Evolutionary conservation across 140 eudicot genomes (phyloP), one percentile per base, ranked within the genome.

Genomic region (Anethum foeniculum): DNA sequence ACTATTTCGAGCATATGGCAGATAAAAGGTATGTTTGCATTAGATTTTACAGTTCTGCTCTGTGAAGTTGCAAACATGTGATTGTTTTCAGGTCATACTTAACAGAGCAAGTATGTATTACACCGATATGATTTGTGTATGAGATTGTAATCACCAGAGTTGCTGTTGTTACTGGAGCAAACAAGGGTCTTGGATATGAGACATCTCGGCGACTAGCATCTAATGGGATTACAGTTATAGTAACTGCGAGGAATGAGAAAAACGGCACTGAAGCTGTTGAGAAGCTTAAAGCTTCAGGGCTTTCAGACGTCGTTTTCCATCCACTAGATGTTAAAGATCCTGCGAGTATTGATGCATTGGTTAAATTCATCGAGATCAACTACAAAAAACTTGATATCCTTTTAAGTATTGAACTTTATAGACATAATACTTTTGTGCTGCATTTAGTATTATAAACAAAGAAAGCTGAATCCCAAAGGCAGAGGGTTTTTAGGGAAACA

Each of bases 81-180:
- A 52, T 23, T 23, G 6, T 54, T 21, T 54, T 54, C 27, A 6
- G 27, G 64, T 54, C 25, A 6, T 54, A 23, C 67, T 58, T 1
- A 3, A 58, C 27, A 23, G 19, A 7, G 67, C 30, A 23, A 7
- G 25, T 1, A 5, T 21, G 25, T 56, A 23, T 23, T 15, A 4
- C 15, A 51, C 16, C 0, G 3, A 49, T 52, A 18, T 18, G 60
- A 18, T 52, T 34, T 52, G n/a, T 52, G 9, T 19, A 52, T 18
- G n/a, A 18, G 13, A 6, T 5, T 18, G n/a, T 19, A 19, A 52
- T 16, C n/a, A 52, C 30, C 10, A 85, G 86, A 75, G 52, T 39
- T 80, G 86, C 84, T 5, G 74, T 82, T 52, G 86, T 85, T 16
- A 85, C 82, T 0, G 88, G 88, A 71, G 83, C 79, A 38, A 85